These are phyloP conservation scores for Scenedesmus sp. DNA, from an alignment of 163 green algal genomes.

Conservation along the genomic window DNA sequence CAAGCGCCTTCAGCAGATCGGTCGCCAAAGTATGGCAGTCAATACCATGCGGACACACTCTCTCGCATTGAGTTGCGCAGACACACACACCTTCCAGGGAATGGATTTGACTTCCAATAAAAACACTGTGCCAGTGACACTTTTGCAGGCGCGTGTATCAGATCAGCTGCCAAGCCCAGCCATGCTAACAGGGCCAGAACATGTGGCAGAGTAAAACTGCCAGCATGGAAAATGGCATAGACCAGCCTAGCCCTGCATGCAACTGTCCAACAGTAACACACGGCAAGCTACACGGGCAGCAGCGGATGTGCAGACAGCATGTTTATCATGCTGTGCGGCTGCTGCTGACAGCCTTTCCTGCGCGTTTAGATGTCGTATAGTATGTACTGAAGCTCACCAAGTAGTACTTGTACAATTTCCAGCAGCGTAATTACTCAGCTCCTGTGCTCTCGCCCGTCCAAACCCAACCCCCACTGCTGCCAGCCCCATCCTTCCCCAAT, in stretches of 20 bases:
- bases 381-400: background rate
- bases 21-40: background rate
- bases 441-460: background rate
- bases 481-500: background rate
- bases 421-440: background rate
- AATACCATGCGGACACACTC: too few relatives aligned
- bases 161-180: background rate
- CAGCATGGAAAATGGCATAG: background rate
- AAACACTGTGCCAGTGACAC: background rate
- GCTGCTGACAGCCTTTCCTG: background rate
- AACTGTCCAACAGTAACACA: background rate
- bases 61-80: background rate
- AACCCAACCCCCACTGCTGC: background rate
- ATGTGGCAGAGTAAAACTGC: background rate
- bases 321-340: background rate
- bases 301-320: background rate
- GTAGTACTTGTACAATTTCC: background rate
- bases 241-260: background rate
- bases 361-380: background rate
- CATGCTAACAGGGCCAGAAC: background rate
- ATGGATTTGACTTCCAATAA: background rate
- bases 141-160: background rate
- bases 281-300: background rate
- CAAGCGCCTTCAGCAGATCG: background rate
- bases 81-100: background rate